Evolutionary conservation across 2,329 filamentous ascomycete species (phyloP), one percentile per base, ranked within the genome.

Genomic region (Pseudogymnoascus sp.): DNA sequence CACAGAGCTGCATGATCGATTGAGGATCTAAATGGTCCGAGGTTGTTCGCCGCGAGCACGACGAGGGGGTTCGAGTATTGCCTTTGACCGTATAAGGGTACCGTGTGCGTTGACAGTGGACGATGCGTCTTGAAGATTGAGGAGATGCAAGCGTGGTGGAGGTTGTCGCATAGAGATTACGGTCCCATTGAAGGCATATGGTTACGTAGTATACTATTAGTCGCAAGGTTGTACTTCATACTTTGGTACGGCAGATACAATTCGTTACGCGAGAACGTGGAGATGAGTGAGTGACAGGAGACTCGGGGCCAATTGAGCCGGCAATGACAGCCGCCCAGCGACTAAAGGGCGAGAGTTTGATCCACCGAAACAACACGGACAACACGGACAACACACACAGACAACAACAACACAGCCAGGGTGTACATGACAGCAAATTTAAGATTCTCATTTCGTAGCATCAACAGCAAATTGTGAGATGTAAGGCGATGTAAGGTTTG

Each of bases 1-100:
- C 81, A 69, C 80, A 83, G 62, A 82, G 71, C 70, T 74, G 76
- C 80, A 82, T 81, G 64, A 68, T 73, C n/a, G n/a, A 55, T 55
- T 52, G 45, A 55, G 26, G 26, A 11, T 16, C 45, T 16, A 6
- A 33, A 55, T 4, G 26, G 26, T 55, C 26, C 26, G 45, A 55
- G 45, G 45, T 19, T 19, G 45, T 33, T 19, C 45, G 45, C 16
- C 26, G 14, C 45, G 26, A 55, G 26, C 45, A 55, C 45, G 45
- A 55, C 6, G 43, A 7, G 45, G 33, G 45, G 23, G 3, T 33
- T 33, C 2, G 26, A 11, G 45, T 55, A 31, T 33, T 12, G 1
- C n/a, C n/a, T 55, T 33, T 55, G 45, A 23, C 14, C 26, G 4
- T 55, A 31, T 31, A 19, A 16, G n/a, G 12, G 26, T 31, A 8